These are phyloP conservation scores for Neurospora intermedia DNA, from an alignment of 495 filamentous ascomycete species.

Conservation along the genomic window DNA sequence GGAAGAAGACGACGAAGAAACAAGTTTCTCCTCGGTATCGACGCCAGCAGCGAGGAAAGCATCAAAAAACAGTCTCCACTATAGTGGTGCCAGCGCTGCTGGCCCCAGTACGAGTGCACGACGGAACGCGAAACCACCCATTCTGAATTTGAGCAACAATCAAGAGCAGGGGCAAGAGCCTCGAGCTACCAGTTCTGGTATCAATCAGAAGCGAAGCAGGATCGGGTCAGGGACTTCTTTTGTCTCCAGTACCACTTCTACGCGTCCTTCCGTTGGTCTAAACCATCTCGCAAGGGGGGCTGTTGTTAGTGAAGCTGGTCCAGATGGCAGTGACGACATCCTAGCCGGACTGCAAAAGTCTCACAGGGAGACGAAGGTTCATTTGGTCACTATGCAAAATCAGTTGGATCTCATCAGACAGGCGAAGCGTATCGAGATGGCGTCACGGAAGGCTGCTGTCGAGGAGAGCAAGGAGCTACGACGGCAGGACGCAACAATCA, in stretches of 20 bases:
- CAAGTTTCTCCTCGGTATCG: background rate
- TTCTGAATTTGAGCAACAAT: background rate
- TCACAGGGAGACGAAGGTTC: slow-evolving; percentile 1
- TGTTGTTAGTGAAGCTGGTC: background rate
- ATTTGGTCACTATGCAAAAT: slow-evolving; percentile 3
- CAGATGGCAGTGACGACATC: background rate
- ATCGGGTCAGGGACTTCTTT: background rate
- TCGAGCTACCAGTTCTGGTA: background rate
- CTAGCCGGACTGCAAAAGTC: slow-evolving; percentile 1
- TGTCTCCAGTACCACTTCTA: background rate
- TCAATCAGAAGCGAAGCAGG: background rate
- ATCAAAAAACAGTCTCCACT: background rate
- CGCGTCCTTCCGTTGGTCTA: background rate
- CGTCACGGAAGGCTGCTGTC: background rate
- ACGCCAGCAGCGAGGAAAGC: background rate
- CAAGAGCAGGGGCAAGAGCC: background rate
- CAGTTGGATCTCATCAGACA: slow-evolving; percentile 11
- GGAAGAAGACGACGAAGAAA: background rate
- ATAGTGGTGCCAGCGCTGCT: background rate
- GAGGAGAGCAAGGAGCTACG: background rate
- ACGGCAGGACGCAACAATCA: background rate
- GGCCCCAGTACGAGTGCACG: background rate
- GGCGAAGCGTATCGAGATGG: slow-evolving; percentile 11
- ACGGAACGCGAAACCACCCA: background rate
- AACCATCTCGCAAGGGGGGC: background rate